Evolutionary conservation across 306 rosid species (phyloP).

Genomic region (Inga oerstediana): DNA sequence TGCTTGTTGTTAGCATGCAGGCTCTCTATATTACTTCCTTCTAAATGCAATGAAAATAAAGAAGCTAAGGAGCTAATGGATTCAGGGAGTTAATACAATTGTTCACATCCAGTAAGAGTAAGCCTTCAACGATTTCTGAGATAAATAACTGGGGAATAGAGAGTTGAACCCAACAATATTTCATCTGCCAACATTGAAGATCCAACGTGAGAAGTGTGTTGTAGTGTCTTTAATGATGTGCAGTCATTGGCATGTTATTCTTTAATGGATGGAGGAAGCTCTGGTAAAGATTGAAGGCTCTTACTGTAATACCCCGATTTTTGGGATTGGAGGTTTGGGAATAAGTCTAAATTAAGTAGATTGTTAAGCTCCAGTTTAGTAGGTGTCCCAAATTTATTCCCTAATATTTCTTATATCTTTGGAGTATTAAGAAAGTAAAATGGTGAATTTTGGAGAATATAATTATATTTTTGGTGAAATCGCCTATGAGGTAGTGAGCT

Average conservation of each 20-base stretch:
- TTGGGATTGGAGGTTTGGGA: too few relatives aligned
- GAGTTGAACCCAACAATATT: not conserved
- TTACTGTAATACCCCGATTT: too few relatives aligned
- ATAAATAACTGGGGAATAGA: not conserved
- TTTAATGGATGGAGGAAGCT: not conserved
- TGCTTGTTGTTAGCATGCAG: not conserved
- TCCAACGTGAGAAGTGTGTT: not conserved
- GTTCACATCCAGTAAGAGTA: not conserved
- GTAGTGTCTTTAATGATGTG: not conserved
- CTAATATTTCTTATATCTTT: too few relatives aligned
- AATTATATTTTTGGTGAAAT: too few relatives aligned
- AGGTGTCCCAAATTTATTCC: too few relatives aligned
- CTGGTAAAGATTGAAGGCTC: not conserved
- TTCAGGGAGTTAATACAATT: not conserved
- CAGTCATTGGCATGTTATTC: fast-evolving
- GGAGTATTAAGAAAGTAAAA: too few relatives aligned
- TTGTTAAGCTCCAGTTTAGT: too few relatives aligned
- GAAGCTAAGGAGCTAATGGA: not conserved
- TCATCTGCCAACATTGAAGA: not conserved
- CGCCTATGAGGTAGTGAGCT: too few relatives aligned
- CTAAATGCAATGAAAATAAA: fast-evolving
- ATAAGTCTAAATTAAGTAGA: too few relatives aligned
- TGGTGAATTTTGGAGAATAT: too few relatives aligned
- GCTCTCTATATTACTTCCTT: not conserved
- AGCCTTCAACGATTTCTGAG: not conserved